Percentiles rank a stretch among this genome's conserved stretches.
Evolutionary conservation across 768 basidiomycete species (phyloP).

Genomic region (Tephrocybe sp.): DNA sequence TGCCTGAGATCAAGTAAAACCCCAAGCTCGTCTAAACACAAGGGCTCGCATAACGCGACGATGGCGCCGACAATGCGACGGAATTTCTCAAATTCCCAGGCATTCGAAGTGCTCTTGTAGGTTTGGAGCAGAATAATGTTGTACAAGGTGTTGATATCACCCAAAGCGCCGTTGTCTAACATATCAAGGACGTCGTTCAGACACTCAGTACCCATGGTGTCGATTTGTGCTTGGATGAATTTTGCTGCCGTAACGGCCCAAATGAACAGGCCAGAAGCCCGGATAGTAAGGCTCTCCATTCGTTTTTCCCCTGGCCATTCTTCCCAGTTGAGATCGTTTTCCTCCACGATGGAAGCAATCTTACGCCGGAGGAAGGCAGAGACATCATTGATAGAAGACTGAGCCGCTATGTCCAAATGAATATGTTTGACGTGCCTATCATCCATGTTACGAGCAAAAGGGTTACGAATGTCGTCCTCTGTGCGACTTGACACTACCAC

Average conservation of each 20-base stretch:
- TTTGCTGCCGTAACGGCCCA: slow-evolving; percentile 12
- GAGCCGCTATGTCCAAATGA: slow-evolving; percentile 12
- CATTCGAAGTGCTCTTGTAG: not conserved
- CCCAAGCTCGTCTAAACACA: slow-evolving; percentile 8
- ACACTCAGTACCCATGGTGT: slow-evolving; percentile 9
- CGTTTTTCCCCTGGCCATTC: slow-evolving; percentile 14
- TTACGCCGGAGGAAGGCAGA: slow-evolving; percentile 7
- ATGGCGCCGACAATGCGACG: slow-evolving; percentile 14
- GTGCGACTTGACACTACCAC: slow-evolving; percentile 19
- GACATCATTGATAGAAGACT: slow-evolving; percentile 16
- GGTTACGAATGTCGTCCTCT: slow-evolving; percentile 17
- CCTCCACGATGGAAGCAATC: slow-evolving; percentile 8
- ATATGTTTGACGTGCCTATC: slow-evolving; percentile 14
- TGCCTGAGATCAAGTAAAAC: slow-evolving; percentile 9
- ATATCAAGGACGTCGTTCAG: slow-evolving; percentile 11
- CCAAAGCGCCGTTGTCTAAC: slow-evolving; percentile 4
- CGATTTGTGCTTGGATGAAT: slow-evolving; percentile 13
- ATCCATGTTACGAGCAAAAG: slow-evolving; percentile 7
- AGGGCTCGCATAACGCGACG: slow-evolving; percentile 6
- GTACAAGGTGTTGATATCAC: slow-evolving; percentile 16
- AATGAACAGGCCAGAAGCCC: slow-evolving; percentile 15
- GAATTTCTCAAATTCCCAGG: slow-evolving; percentile 1
- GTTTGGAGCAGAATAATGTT: slow-evolving; percentile 7
- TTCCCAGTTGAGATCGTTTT: slow-evolving; percentile 10
- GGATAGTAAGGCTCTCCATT: not conserved